These are phyloP conservation scores for Populus hybrid DNA, from an alignment of 441 rosid species.

Conservation along the genomic window DNA sequence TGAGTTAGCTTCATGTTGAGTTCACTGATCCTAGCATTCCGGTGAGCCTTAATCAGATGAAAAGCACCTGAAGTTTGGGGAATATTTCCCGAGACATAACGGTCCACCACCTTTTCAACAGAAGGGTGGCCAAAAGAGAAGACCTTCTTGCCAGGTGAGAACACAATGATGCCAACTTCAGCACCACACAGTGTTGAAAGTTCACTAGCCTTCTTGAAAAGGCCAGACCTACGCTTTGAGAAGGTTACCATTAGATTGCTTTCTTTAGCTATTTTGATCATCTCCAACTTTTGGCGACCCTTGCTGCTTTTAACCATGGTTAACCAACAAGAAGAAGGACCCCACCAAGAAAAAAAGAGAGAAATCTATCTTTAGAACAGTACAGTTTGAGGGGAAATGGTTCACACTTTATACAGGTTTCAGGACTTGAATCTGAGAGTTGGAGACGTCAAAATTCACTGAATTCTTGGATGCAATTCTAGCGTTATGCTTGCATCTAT, in stretches of 20 bases:
- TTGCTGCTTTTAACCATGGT: slow-evolving; percentile 39
- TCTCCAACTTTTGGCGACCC: slow-evolving; percentile 41
- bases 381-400: not conserved
- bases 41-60: slow-evolving; percentile 39
- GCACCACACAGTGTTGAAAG: slow-evolving; percentile 47
- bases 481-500: slow-evolving; percentile 1
- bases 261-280: slow-evolving; percentile 34
- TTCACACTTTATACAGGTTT: not conserved
- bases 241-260: slow-evolving; percentile 46
- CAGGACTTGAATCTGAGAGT: not conserved
- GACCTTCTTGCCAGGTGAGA: slow-evolving; percentile 39
- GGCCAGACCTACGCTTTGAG: slow-evolving; percentile 46
- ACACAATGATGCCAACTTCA: slow-evolving; percentile 35
- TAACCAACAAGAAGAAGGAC: not conserved
- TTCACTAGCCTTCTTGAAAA: slow-evolving; percentile 56
- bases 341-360: not conserved
- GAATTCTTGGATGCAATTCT: not conserved
- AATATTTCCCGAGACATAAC: slow-evolving; percentile 25
- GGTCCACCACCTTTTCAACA: slow-evolving; percentile 32
- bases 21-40: slow-evolving; percentile 23
- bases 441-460: not conserved
- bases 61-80: slow-evolving; percentile 22
- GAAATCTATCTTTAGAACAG: not conserved
- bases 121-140: slow-evolving; percentile 53
- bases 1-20: slow-evolving; percentile 44